Percentiles rank a stretch among this genome's conserved stretches.
Conservation (phyloP, 2,329 filamentous ascomycete genomes). For the Kalaharituber pfeilii region DNA sequence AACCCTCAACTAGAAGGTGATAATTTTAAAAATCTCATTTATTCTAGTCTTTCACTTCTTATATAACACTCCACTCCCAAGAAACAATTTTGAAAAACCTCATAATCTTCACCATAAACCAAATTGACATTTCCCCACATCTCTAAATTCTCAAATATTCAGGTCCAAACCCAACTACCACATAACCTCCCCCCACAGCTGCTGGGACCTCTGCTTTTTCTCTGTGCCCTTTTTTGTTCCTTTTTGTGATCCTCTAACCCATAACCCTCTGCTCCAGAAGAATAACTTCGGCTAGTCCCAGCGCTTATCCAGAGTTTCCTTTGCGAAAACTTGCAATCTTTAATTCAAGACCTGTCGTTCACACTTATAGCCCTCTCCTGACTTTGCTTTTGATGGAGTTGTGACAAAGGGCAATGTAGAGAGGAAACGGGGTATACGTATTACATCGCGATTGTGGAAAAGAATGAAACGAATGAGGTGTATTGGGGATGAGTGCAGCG, state of each 20-base stretch:
- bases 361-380: slow-evolving; percentile 66
- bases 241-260: slow-evolving; percentile 7
- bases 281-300: slow-evolving; percentile 49
- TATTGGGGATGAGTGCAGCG: slow-evolving; percentile 45
- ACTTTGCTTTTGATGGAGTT: slow-evolving; percentile 61
- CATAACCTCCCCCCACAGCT: slow-evolving; percentile 57
- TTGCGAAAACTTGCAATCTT: slow-evolving; percentile 59
- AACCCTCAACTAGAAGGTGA: slow-evolving; percentile 94
- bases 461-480: slow-evolving; percentile 54
- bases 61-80: no score
- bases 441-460: slow-evolving; percentile 60
- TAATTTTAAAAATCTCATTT: no score
- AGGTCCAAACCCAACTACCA: slow-evolving; percentile 70
- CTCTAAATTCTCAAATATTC: slow-evolving; percentile 80
- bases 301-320: slow-evolving; percentile 58
- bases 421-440: slow-evolving; percentile 57
- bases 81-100: no score
- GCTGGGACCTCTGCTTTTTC: slow-evolving; percentile 24
- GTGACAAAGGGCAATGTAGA: slow-evolving; percentile 51
- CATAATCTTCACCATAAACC: slow-evolving; percentile 88
- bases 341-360: slow-evolving; percentile 74
- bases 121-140: slow-evolving; percentile 64
- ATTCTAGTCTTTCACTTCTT: no score
- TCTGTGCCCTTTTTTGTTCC: slow-evolving; percentile 23
- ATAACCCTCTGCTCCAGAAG: slow-evolving; percentile 26